Percentiles rank a stretch among this genome's conserved stretches.
Evolutionary conservation across 139 green algal species (phyloP).

Genomic region (Coccomyxa sp.): DNA sequence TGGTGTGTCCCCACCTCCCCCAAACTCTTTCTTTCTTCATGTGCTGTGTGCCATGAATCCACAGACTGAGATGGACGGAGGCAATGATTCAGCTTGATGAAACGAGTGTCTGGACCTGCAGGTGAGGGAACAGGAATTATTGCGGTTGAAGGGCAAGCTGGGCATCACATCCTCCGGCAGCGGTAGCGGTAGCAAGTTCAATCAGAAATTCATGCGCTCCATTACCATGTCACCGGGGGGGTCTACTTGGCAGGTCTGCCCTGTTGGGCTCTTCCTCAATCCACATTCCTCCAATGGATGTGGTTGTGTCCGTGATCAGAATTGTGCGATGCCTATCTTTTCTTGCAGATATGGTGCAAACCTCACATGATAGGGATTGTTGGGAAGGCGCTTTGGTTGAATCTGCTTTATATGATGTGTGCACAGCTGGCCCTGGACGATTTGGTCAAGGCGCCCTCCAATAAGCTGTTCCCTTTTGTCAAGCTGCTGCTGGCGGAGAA

Average conservation of each 20-base stretch:
- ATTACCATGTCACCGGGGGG: not conserved
- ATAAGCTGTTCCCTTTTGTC: not conserved
- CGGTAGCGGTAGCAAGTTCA: not conserved
- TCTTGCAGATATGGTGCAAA: not conserved
- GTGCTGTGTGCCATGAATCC: not conserved
- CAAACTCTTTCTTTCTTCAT: not conserved
- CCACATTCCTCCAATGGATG: not conserved
- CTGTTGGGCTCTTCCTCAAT: not conserved
- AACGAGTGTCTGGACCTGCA: not conserved
- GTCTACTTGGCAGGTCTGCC: not conserved
- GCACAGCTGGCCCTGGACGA: not conserved
- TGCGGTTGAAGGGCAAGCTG: not conserved
- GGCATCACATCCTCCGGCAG: not conserved
- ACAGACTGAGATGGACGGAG: not conserved
- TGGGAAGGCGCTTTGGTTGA: not conserved
- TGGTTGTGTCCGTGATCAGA: not conserved
- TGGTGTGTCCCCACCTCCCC: not conserved
- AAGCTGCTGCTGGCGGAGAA: slow-evolving; percentile 1
- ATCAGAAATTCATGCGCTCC: not conserved
- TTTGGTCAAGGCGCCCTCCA: not conserved
- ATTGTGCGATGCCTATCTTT: not conserved
- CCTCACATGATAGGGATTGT: not conserved
- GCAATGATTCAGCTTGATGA: not conserved
- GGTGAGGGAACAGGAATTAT: not conserved
- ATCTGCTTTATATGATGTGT: not conserved